Evolutionary conservation across 2,329 filamentous ascomycete genomes (phyloP), one percentile per base, ranked within the genome.

Genomic region (Metarhizium rileyi): DNA sequence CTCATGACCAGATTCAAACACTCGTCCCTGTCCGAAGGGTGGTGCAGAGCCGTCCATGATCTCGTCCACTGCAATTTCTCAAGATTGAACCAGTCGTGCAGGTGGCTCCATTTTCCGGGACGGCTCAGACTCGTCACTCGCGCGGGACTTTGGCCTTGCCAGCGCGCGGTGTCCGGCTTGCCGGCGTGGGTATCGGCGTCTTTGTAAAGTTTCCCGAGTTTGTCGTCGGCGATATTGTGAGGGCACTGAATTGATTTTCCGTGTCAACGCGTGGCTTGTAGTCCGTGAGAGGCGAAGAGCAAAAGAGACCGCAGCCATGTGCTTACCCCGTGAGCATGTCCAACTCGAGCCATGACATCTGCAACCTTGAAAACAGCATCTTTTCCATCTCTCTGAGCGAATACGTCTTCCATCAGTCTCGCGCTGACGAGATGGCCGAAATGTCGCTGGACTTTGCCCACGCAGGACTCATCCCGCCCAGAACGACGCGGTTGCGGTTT

Each of bases 61-160:
- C 48, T 52, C 4, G 23, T 35, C 14, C 45, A 20, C 10, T 47
- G 42, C 50, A 47, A 53, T 10, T 33, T 26, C 41, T 56, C 47
- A 25, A 59, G 46, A 18, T 35, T 36, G 20, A 56, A 46, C 35
- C 54, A 55, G 44, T 57, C 55, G 35, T 56, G 44, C 3, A 35
- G 23, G 33, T 57, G 53, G 7, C 35, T 50, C 55, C 54, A 54
- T 5, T 28, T 10, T 2, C 22, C 16, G 16, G 26, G 48, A 28
- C 36, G 36, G 38, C n/a, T 23, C 23, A 47, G 26, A 40, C 38
- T 42, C 20, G 38, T 9, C 38, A 25, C 38, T 8, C 38, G 5
- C 12, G 8, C 18, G 38, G 5, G 20, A 14, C 7, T 25, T 23
- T 25, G 20, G 22, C 6, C 10, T 20, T 38, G 35, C 35, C 22